Evolutionary conservation across 2,329 filamentous ascomycete species (phyloP), one percentile per base, ranked within the genome.

Genomic region (Colletotrichum brevisporum): DNA sequence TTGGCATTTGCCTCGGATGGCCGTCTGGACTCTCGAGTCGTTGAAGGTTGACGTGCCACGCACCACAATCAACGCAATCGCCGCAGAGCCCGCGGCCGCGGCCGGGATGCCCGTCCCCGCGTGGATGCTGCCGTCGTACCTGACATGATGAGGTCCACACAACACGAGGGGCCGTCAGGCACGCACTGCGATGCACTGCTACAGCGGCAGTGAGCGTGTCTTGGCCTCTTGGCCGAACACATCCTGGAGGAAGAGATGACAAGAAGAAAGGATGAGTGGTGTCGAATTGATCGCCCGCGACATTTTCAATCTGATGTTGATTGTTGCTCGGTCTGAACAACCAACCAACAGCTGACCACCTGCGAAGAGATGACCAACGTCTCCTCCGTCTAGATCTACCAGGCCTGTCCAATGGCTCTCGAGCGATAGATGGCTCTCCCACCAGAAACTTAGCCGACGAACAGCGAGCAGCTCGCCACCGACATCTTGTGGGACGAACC

Each of bases 61-160:
- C 36, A 52, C 64, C 21, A 41, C 24, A 21, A 47, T 39, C 64
- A 39, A 58, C 64, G 59, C 64, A 45, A 67, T 58, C 59, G 47
- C 47, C 9, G 26, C 31, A 36, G 59, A 63, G 97, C 95, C 1
- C 92, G 97, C 78, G 86, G 95, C 76, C 87, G 88, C 72, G 94
- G 90, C 77, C 89, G 92, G 71, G 92, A 96, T 82, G 90, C 91
- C 73, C 88, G 92, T 73, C 88, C 91, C 48, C 90, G 89, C 69
- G 92, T 97, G 58, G 89, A 94, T 76, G 94, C 51, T 59, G 61
- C 61, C 55, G 61, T 66, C 12, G 61, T 55, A 51, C 50, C 54
- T n/a, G 8, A 26, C 16, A 41, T 24, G 16, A 21, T 18, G 27
- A 39, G 65, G 48, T 66, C 67, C 66, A 66, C 62, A 56, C n/a